phyloP scores from a whole-genome alignment of 352 stramenopile species.

The Phytophthora aleatoria region DNA sequence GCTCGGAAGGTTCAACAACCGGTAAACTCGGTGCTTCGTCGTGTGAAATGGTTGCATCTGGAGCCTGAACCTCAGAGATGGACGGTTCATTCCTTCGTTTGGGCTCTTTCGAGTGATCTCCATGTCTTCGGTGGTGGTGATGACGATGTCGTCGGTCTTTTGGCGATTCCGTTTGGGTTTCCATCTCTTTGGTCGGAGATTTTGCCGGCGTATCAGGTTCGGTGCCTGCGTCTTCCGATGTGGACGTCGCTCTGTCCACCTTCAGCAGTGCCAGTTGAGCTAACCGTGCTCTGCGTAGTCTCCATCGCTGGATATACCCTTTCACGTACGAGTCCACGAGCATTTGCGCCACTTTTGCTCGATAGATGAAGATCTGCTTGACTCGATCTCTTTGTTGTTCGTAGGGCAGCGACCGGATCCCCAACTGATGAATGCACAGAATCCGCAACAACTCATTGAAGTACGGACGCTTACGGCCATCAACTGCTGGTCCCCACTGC shows the following conservation, averaged over 20 bases:
- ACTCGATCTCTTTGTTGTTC: constrained; percentile 82
- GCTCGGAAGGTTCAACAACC: not conserved
- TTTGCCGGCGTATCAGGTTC: constrained; percentile 1
- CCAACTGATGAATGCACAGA: constrained; percentile 82
- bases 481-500: constrained; percentile 36
- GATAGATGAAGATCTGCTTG: constrained; percentile 87
- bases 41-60: not conserved
- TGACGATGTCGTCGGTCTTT: constrained; percentile 17
- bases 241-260: constrained; percentile 28
- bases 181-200: constrained; percentile 28
- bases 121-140: constrained; percentile 27
- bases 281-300: constrained; percentile 31
- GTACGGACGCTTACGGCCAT: constrained; percentile 55
- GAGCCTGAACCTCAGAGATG: not conserved
- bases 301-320: constrained; percentile 68
- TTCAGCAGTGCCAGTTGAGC: constrained; percentile 18
- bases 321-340: constrained; percentile 71
- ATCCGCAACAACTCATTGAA: constrained; percentile 82
- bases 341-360: constrained; percentile 78
- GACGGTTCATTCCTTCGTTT: not conserved
- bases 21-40: not conserved
- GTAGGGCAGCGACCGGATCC: constrained; percentile 77
- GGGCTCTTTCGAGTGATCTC: constrained; percentile 15
- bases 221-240: constrained; percentile 1
- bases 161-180: constrained; percentile 28